These are phyloP conservation scores for Sugiyamaella novakii DNA, from an alignment of 1,139 yeast species.

Conservation along the genomic window DNA sequence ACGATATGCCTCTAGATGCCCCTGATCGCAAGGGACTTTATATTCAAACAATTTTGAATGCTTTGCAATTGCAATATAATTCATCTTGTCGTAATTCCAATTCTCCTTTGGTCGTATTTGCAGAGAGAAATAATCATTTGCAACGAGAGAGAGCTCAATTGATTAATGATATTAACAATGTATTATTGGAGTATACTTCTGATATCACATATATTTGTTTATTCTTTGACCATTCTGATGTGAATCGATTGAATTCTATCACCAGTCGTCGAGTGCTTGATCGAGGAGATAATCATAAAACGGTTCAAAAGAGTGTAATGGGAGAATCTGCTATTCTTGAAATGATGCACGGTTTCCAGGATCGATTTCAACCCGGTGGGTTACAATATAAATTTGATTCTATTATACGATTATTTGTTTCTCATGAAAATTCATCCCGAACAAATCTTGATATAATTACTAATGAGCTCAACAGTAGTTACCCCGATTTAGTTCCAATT, in stretches of 20 bases:
- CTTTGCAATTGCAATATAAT: constrained; percentile 53
- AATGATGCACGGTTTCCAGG: constrained; percentile 70
- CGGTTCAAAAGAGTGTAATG: constrained; percentile 57
- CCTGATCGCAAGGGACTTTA: constrained; percentile 37
- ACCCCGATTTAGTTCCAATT: constrained; percentile 46
- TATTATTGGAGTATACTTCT: constrained; percentile 35
- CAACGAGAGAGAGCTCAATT: constrained; percentile 62
- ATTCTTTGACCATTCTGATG: constrained; percentile 22
- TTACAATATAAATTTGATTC: constrained; percentile 51
- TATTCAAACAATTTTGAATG: constrained; percentile 12
- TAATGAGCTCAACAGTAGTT: constrained; percentile 42
- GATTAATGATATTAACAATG: constrained; percentile 51
- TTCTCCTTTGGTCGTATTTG: constrained; percentile 52
- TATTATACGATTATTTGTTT: constrained; percentile 54
- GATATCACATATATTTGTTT: constrained; percentile 29
- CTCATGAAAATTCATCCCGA: constrained; percentile 49
- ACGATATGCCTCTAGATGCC: constrained; percentile 49
- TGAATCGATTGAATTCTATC: constrained; percentile 38
- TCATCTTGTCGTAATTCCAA: constrained; percentile 32
- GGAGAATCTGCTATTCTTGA: constrained; percentile 51
- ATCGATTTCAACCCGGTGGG: constrained; percentile 52
- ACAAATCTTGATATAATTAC: constrained; percentile 52
- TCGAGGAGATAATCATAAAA: constrained; percentile 84
- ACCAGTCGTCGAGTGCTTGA: constrained; percentile 57
- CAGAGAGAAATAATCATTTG: constrained; percentile 78